phyloP scores from a whole-genome alignment of 2,329 filamentous ascomycete genomes.

The Zalaria obscura region DNA sequence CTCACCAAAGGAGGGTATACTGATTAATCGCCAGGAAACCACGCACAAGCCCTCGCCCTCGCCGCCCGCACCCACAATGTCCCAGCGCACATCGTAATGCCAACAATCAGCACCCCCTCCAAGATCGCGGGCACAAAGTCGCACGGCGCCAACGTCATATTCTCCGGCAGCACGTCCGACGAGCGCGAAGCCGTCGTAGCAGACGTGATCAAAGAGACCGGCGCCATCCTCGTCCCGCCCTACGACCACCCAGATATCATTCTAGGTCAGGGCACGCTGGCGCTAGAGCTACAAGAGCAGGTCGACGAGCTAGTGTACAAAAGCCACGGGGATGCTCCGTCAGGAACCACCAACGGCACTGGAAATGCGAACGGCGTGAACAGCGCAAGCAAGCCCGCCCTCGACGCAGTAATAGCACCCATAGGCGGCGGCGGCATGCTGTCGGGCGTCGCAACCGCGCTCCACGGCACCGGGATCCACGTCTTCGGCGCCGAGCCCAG shows the following conservation, averaged over 20 bases:
- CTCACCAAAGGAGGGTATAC: background rate
- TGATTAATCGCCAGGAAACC: conserved; percentile 47
- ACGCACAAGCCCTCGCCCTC: conserved; percentile 82
- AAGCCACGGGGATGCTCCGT: background rate
- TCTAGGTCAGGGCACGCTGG: conserved; percentile 83
- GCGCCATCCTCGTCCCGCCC: conserved; percentile 69
- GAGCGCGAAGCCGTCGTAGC: conserved; percentile 69
- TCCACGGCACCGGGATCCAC: conserved; percentile 52
- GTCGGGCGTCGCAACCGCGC: conserved; percentile 65
- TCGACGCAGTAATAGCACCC: conserved; percentile 55
- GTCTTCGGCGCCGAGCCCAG: conserved; percentile 83
- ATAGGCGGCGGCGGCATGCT: conserved; percentile 84
- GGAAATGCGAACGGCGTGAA: conserved; percentile 2
- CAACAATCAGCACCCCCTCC: conserved; percentile 63
- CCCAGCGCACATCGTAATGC: conserved; percentile 85
- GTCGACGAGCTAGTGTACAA: conserved; percentile 38
- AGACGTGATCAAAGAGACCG: conserved; percentile 55
- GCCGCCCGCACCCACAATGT: conserved; percentile 62
- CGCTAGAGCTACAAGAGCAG: conserved; percentile 68
- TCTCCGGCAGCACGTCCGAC: conserved; percentile 64
- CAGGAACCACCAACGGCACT: conserved; percentile 6
- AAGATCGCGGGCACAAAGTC: conserved; percentile 74
- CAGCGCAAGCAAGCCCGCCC: conserved; percentile 5
- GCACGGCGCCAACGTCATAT: conserved; percentile 66
- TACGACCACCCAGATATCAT: conserved; percentile 91